Percentiles rank a stretch among this genome's conserved stretches.
Conservation (phyloP, 768 basidiomycete genomes). For the Flagelloscypha sp. region DNA sequence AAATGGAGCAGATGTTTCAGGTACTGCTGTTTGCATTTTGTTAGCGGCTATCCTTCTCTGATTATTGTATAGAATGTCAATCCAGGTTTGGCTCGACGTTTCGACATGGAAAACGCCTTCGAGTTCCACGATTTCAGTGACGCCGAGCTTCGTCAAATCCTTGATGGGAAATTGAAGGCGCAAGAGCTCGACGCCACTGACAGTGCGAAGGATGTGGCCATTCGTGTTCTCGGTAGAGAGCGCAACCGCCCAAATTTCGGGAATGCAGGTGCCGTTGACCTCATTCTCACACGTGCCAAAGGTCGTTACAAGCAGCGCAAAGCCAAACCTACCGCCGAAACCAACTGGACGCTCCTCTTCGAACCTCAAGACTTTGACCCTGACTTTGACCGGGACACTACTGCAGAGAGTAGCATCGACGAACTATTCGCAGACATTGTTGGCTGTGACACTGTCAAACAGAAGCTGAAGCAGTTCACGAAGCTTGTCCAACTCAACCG, state of each 20-base stretch:
- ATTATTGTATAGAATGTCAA: constrained; percentile 49
- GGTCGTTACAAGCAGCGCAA: constrained; percentile 24
- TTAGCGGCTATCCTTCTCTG: neutral
- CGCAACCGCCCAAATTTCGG: constrained; percentile 30
- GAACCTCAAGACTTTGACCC: constrained; percentile 36
- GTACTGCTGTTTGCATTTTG: constrained; percentile 24
- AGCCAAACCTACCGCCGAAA: too few relatives aligned
- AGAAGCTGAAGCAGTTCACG: constrained; percentile 29
- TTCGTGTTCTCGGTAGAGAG: constrained; percentile 32
- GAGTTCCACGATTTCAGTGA: constrained; percentile 59
- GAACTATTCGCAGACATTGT: constrained; percentile 33
- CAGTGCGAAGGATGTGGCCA: constrained; percentile 47
- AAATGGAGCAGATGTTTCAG: constrained; percentile 73
- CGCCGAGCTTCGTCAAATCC: constrained; percentile 39
- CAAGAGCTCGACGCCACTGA: constrained; percentile 52
- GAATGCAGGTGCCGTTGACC: constrained; percentile 30
- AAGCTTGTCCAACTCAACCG: constrained; percentile 26
- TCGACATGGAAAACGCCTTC: constrained; percentile 62
- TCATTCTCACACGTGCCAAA: constrained; percentile 25
- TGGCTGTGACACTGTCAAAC: constrained; percentile 30
- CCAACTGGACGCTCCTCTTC: too few relatives aligned
- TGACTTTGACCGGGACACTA: constrained; percentile 24
- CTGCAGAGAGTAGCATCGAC: constrained; percentile 24
- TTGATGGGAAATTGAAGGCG: constrained; percentile 47
- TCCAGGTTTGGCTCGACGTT: constrained; percentile 56